Base-by-base conservation (phyloP, 2,329 filamentous ascomycete species). In the Alternaria hordeiaustralica region DNA sequence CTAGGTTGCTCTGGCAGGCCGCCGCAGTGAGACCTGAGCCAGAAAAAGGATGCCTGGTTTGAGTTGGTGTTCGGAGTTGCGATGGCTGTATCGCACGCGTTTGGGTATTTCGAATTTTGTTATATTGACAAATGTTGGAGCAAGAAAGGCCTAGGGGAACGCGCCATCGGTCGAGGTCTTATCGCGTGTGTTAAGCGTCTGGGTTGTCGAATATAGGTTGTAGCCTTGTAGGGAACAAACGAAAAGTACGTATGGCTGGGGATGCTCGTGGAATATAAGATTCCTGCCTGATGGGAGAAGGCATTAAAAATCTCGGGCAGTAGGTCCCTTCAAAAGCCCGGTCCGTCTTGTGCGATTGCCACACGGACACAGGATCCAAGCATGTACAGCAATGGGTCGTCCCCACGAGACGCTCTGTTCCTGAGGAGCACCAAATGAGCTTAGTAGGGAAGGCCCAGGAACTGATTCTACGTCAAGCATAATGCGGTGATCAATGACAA, bases 1-100 rank as follows among this genome's bases (percentile, higher is more conserved):
- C 81, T 79, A 80, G 72, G 76, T 80, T 78, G 81, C 82, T 82
- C 82, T 82, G 80, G 81, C 81, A 83, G 80, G 78, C 79, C 75
- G 80, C 81, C 79, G 76, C 75, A 73, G 75, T 80, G 72, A 80
- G 79, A 80, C 79, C 78, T 78, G 79, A 77, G 77, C 78, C 78
- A 77, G 75, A 79, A 77, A 79, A 77, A 74, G 75, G 73, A 75
- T 73, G 68, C 71, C 68, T 75, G 72, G 76, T 75, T 76, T 76
- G 75, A 74, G 72, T 73, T 70, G 57, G 62, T 69, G 72, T 71
- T 71, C 68, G 71, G 74, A 72, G 68, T 73, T 70, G 71, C 74
- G 71, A 72, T 69, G 66, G 58, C 61, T 78, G 77, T 80, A 75
- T 80, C 79, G 79, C 78, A 80, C 78, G 78, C 77, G 78, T 80